Base-by-base conservation (phyloP, 2,329 filamentous ascomycete species). In the Aureobasidium sp. region DNA sequence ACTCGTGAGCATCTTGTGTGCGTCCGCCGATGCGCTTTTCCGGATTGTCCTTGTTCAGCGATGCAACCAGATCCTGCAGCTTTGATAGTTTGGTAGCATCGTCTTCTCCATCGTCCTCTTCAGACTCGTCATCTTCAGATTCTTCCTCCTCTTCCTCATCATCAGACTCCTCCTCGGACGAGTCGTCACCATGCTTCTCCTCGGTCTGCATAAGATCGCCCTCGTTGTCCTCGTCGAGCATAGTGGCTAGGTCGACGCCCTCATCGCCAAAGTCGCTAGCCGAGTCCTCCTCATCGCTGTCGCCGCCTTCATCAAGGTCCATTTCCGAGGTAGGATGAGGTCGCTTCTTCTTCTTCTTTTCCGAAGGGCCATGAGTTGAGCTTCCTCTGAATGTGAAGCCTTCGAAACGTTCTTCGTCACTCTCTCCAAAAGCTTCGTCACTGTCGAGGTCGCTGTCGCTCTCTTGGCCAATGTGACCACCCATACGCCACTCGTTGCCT, bases 361-460 rank as follows among this genome's bases (percentile, higher is more conserved):
- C 78, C 63, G 79, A 76, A 59, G 81, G 82, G 9, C 81, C 81
- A 61, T 84, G 79, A 55, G 74, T 76, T 27, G 80, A 80, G 66
- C 81, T 84, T 36, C 85, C 86, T 37, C 84, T 79, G 69, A 89
- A 89, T 4, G 82, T 84, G 69, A 87, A 95, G 12, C 86, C 89
- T 66, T 91, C 85, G 67, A 96, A 95, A 65, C 82, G 83, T 71
- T 96, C 92, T 70, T 94, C 87, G 70, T 96, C 92, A 69, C 90
- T 94, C 66, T 90, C 87, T 3, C 91, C 90, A 79, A 96, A 91
- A 2, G 93, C 92, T 69, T 95, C 90, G 71, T 89, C 87, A 67
- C 84, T 87, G 71, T 89, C 86, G 62, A 90, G 77, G 65, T 88
- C 85, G 61, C 83, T 85, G 68, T 89, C 87, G 65, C 88, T 82